These are phyloP conservation scores for Beauveria bassiana DNA, from an alignment of 2,329 filamentous ascomycete species.

Conservation along the genomic window DNA sequence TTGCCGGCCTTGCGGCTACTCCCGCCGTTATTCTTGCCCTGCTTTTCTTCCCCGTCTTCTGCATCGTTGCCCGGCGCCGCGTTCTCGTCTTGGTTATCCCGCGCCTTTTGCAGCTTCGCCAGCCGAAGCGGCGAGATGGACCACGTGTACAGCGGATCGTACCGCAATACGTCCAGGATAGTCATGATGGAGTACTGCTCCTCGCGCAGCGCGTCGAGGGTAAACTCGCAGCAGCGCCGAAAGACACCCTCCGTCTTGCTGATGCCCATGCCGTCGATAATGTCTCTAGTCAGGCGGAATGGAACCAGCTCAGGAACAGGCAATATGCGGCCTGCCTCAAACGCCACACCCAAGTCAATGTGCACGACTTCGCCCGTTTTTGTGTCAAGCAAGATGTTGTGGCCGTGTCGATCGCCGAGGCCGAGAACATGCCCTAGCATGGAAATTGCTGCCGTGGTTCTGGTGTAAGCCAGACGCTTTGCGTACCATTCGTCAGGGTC, in stretches of 20 bases:
- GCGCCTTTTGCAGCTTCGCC: constrained; percentile 56
- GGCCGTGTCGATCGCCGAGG: constrained; percentile 86
- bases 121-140: constrained; percentile 67
- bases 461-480: constrained; percentile 80
- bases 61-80: constrained; percentile 27
- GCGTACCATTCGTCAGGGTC: constrained; percentile 96
- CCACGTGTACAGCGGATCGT: constrained; percentile 96
- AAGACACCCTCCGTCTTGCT: constrained; percentile 95
- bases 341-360: constrained; percentile 93
- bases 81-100: constrained; percentile 38
- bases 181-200: constrained; percentile 98
- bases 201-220: constrained; percentile 85
- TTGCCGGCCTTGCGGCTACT: constrained; percentile 32
- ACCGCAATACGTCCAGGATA: constrained; percentile 92
- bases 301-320: constrained; percentile 93
- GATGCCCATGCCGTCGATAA: constrained; percentile 95
- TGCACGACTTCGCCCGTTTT: constrained; percentile 90
- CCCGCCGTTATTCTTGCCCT: constrained; percentile 24
- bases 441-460: constrained; percentile 88
- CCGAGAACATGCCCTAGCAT: constrained; percentile 92
- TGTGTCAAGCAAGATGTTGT: constrained; percentile 91
- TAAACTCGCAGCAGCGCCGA: constrained; percentile 96
- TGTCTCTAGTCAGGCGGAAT: constrained; percentile 87
- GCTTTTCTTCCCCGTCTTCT: constrained; percentile 30
- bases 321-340: constrained; percentile 91